Evolutionary conservation across 2,329 filamentous ascomycete genomes (phyloP), one percentile per base, ranked within the genome.

Genomic region (Lecanoromycetidae sp.): DNA sequence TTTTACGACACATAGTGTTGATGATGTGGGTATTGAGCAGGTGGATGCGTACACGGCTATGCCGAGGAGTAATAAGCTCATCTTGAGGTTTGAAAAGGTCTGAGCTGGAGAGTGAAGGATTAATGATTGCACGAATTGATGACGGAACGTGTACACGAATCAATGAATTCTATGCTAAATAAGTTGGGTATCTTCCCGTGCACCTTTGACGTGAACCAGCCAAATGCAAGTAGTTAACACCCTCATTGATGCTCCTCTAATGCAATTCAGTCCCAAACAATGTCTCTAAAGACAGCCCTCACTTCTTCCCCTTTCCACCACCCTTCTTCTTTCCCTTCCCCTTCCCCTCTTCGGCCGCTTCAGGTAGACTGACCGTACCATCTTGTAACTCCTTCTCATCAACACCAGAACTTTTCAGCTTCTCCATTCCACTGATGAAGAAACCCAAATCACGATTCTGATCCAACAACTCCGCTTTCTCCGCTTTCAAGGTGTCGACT

Each of bases 371-470:
- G n/a, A 80, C 71, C 44, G 75, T 84, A 0, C 84, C 84, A 43
- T 82, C 82, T 54, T 80, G 77, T 30, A 91, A 63, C 62, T 90
- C 84, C n/a, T 82, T 84, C 26, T 78, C 75, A 48, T 76, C 71
- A 27, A 75, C 56, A 54, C 23, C 74, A 75, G 87, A 66, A 62
- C 81, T 75, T 66, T 76, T 81, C 56, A 95, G 65, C 64, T 87
- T 90, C 64, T 91, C 80, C 63, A 84, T 79, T 0, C 85, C 83
- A 17, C 79, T 84, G 50, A 95, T 90, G 59, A 90, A 94, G 73
- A 94, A 88, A 42, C 74, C 80, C 60, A 95, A 61, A 61, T 95
- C 90, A 12, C 84, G 76, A 60, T 94, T 94, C 72, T 87, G 83
- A 62, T 94, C 87, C 54, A 80, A 77, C 35, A 94, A 66, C 55